These are phyloP conservation scores for Zhuliangozyma blackwelliae DNA, from an alignment of 1,139 yeast genomes.

Conservation along the genomic window DNA sequence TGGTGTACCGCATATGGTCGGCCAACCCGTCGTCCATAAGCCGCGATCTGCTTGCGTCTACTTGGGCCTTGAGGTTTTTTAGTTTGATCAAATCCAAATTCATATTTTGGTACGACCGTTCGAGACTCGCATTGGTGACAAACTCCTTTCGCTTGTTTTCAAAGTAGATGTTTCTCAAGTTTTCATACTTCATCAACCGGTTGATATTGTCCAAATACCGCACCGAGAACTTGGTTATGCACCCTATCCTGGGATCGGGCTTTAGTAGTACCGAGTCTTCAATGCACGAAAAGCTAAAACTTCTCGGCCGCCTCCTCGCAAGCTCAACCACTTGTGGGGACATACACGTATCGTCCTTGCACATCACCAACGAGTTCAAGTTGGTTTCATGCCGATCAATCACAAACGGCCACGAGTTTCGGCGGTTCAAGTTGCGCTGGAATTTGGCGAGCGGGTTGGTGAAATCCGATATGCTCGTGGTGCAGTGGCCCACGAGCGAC, in stretches of 20 bases:
- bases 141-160: constrained; percentile 4
- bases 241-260: constrained; percentile 10
- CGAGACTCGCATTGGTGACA: constrained; percentile 15
- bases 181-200: constrained; percentile 18
- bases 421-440: constrained; percentile 29
- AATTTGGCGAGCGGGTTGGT: constrained; percentile 12
- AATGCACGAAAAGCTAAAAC: constrained; percentile 42
- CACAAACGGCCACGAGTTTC: constrained; percentile 43
- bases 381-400: constrained; percentile 9
- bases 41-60: constrained; percentile 26
- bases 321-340: constrained; percentile 2
- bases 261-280: constrained; percentile 21
- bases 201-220: constrained; percentile 21
- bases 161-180: constrained; percentile 12
- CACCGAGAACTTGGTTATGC: constrained; percentile 23
- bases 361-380: constrained; percentile 23
- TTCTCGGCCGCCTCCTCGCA: constrained; percentile 13
- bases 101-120: constrained; percentile 23
- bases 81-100: constrained; percentile 31
- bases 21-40: constrained; percentile 31
- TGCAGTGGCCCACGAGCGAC: constrained; percentile 2
- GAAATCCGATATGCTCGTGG: constrained; percentile 1
- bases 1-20: constrained; percentile 40
- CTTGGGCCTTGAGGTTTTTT: constrained; percentile 23
- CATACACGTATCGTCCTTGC: constrained; percentile 3